These are phyloP conservation scores for Mucor circinelloides DNA, from an alignment of 371 early-diverging fungal genomes.

Conservation along the genomic window DNA sequence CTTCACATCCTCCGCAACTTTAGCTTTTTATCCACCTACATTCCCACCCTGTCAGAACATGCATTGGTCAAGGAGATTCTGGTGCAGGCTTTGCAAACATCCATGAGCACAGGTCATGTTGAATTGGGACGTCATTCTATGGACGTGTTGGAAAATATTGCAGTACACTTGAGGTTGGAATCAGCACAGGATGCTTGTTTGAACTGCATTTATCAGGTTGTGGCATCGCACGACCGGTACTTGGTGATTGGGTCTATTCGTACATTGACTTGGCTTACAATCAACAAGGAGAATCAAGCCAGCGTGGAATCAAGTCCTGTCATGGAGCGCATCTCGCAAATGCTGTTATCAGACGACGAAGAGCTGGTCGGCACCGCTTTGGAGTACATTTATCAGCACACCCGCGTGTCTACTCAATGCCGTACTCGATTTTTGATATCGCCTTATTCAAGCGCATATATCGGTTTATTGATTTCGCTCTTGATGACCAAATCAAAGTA, in stretches of 20 bases:
- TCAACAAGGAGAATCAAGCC: constrained; percentile 6
- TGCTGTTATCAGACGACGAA: constrained; percentile 71
- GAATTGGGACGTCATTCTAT: constrained; percentile 67
- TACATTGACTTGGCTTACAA: constrained; percentile 60
- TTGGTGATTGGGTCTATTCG: constrained; percentile 67
- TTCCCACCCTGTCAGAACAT: constrained; percentile 50
- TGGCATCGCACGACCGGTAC: constrained; percentile 62
- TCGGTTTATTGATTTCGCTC: constrained; percentile 51
- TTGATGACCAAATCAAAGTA: constrained; percentile 45
- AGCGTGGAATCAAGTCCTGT: constrained; percentile 12
- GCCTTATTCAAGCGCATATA: constrained; percentile 46
- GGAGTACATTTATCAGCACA: constrained; percentile 74
- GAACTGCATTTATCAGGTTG: constrained; percentile 36
- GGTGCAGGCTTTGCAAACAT: constrained; percentile 56
- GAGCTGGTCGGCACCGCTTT: constrained; percentile 66
- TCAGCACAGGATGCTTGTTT: constrained; percentile 42
- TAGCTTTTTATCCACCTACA: constrained; percentile 65
- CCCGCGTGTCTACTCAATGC: constrained; percentile 54
- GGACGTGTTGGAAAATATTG: constrained; percentile 72
- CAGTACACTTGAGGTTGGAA: constrained; percentile 42
- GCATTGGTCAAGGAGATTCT: constrained; percentile 52
- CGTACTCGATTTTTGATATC: constrained; percentile 44
- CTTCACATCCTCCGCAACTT: constrained; percentile 77
- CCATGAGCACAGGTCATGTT: constrained; percentile 47
- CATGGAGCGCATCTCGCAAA: constrained; percentile 30